Conservation (phyloP, 2,329 filamentous ascomycete species). For the Ophiostoma tasmaniense region DNA sequence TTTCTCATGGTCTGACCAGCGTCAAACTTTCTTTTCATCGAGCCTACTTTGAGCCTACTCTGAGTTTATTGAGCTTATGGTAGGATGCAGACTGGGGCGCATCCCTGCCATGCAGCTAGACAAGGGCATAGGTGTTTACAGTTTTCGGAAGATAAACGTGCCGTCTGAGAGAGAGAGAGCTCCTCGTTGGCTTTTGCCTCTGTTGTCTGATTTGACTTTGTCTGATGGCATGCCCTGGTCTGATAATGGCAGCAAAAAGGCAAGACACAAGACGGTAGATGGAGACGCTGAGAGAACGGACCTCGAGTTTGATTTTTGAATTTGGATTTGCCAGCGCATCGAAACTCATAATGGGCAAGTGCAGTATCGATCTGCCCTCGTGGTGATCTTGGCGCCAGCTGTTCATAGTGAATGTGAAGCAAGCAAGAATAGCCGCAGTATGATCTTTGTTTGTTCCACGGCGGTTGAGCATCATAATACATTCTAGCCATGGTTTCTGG, state of each 20-base stretch:
- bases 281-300: neutral
- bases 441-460: neutral
- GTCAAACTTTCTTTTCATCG: neutral
- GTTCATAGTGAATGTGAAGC: neutral
- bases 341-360: neutral
- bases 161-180: neutral
- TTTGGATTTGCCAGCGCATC: neutral
- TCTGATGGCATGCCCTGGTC: neutral
- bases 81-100: too few species aligned
- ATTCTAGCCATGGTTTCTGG: neutral
- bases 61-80: neutral
- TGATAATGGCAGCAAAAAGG: neutral
- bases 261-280: neutral
- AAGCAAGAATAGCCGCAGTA: constrained; percentile 2
- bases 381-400: neutral
- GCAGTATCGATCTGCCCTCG: neutral
- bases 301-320: neutral
- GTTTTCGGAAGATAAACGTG: neutral
- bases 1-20: neutral
- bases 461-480: neutral
- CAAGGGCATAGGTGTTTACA: neutral
- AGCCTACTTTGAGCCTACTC: neutral
- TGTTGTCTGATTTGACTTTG: neutral
- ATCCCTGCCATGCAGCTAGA: neutral
- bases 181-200: neutral